These are phyloP conservation scores for Ziziphus jujuba DNA, from an alignment of 306 rosid species.

Conservation along the genomic window DNA sequence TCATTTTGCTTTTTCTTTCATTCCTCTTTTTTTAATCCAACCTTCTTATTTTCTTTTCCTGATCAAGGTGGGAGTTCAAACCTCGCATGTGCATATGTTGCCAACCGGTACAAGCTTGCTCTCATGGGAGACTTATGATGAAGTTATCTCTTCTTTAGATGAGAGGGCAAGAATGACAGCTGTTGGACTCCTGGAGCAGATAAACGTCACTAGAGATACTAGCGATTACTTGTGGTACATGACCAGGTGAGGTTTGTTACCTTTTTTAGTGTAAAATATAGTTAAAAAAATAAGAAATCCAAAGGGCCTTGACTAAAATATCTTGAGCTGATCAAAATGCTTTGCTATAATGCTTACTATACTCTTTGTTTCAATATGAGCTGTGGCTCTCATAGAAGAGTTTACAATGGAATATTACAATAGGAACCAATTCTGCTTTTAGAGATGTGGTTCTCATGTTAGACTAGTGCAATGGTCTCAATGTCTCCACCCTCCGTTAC, in stretches of 20 bases:
- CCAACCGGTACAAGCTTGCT: constrained; percentile 52
- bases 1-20: neutral
- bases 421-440: too few species aligned
- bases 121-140: constrained; percentile 79
- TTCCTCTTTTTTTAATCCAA: constrained; percentile 12
- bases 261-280: neutral
- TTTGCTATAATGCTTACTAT: neutral
- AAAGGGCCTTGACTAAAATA: too few species aligned
- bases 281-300: neutral
- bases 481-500: too few species aligned
- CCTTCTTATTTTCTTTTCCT: constrained; percentile 29
- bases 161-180: constrained; percentile 54
- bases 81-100: constrained; percentile 62
- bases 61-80: constrained; percentile 72
- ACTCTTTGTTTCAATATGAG: neutral
- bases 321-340: neutral
- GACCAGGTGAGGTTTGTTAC: constrained; percentile 61
- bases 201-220: constrained; percentile 71
- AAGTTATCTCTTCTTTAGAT: constrained; percentile 65
- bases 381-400: too few species aligned
- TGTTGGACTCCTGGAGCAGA: constrained; percentile 80
- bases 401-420: too few species aligned
- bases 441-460: too few species aligned
- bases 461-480: too few species aligned
- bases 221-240: constrained; percentile 95